phyloP scores from a whole-genome alignment of 495 filamentous ascomycete species.

The Cairneyella variabilis region DNA sequence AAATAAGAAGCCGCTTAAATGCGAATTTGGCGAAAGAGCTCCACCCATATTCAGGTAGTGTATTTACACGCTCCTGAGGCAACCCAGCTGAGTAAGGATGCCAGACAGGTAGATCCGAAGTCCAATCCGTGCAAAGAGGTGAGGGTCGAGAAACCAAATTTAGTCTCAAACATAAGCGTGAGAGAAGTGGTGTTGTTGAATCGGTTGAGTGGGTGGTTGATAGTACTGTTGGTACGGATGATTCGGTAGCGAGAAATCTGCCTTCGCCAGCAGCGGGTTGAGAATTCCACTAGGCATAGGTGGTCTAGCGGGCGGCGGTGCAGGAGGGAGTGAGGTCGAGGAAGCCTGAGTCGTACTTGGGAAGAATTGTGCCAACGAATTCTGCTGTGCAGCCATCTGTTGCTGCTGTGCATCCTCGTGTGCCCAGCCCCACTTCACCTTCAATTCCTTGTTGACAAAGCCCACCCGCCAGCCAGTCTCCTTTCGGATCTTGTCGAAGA shows the following conservation, averaged over 20 bases:
- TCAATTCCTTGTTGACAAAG: constrained; percentile 64
- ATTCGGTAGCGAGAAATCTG: constrained; percentile 68
- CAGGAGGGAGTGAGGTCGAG: constrained; percentile 13
- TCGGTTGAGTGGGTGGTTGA: constrained; percentile 36
- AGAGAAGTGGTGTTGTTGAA: constrained; percentile 19
- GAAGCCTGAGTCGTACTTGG: constrained; percentile 5
- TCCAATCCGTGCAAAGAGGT: no score
- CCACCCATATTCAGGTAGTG: no score
- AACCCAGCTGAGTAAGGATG: no score
- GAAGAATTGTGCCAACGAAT: constrained; percentile 23
- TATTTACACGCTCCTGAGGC: no score
- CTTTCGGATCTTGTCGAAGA: constrained; percentile 68
- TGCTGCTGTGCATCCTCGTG: constrained; percentile 35
- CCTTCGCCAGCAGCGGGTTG: constrained; percentile 62
- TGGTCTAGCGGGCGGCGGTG: constrained; percentile 19
- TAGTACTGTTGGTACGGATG: constrained; percentile 74
- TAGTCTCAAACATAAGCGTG: constrained; percentile 23
- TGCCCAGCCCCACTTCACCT: constrained; percentile 75
- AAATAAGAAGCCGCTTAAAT: no score
- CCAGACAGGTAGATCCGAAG: no score
- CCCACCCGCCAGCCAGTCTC: constrained; percentile 76
- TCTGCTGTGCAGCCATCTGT: constrained; percentile 14
- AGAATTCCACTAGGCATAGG: constrained; percentile 38
- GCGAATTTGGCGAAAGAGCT: no score
- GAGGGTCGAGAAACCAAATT: no score